A percentile compares a stretch with the other conserved stretches of the same genome.
These are phyloP conservation scores for Talaromyces sp. DNA, from an alignment of 2,329 filamentous ascomycete species.

Conservation along the genomic window DNA sequence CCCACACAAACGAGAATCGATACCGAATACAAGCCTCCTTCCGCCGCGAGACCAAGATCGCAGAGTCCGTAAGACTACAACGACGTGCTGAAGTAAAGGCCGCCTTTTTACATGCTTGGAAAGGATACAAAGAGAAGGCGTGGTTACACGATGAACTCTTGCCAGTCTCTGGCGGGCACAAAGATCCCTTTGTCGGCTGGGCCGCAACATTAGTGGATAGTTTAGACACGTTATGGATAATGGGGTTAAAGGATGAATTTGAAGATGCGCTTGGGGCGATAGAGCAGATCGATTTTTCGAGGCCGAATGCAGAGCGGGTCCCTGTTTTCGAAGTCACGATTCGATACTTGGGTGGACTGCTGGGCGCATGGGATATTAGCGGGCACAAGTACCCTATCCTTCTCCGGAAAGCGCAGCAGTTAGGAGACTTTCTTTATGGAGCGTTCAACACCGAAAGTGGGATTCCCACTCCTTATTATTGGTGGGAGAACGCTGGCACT, in stretches of 20 bases:
- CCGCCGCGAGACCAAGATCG: background rate
- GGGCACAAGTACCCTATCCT: slow-evolving; percentile 64
- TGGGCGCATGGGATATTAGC: slow-evolving; percentile 80
- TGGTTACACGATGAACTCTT: slow-evolving; percentile 82
- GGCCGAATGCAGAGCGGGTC: slow-evolving; percentile 61
- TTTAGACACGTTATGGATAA: slow-evolving; percentile 80
- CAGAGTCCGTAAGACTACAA: slow-evolving; percentile 8
- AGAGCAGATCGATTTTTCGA: slow-evolving; percentile 71
- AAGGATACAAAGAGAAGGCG: slow-evolving; percentile 73
- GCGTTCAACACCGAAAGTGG: slow-evolving; percentile 86
- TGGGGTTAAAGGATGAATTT: slow-evolving; percentile 74
- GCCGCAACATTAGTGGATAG: slow-evolving; percentile 75
- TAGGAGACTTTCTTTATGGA: slow-evolving; percentile 73
- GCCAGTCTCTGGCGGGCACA: slow-evolving; percentile 64
- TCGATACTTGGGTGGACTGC: slow-evolving; percentile 77
- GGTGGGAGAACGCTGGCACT: slow-evolving; percentile 30
- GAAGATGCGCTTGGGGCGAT: slow-evolving; percentile 69
- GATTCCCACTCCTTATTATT: slow-evolving; percentile 66
- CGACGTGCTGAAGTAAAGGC: slow-evolving; percentile 55
- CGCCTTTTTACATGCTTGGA: slow-evolving; percentile 74
- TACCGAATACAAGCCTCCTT: slow-evolving; percentile 11
- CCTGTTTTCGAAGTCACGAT: slow-evolving; percentile 87
- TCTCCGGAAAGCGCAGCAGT: slow-evolving; percentile 70
- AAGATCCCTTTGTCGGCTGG: slow-evolving; percentile 83
- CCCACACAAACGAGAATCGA: background rate